Base-by-base conservation (phyloP, 176 grass and related monocot species). In the Pontederia crassipes region DNA sequence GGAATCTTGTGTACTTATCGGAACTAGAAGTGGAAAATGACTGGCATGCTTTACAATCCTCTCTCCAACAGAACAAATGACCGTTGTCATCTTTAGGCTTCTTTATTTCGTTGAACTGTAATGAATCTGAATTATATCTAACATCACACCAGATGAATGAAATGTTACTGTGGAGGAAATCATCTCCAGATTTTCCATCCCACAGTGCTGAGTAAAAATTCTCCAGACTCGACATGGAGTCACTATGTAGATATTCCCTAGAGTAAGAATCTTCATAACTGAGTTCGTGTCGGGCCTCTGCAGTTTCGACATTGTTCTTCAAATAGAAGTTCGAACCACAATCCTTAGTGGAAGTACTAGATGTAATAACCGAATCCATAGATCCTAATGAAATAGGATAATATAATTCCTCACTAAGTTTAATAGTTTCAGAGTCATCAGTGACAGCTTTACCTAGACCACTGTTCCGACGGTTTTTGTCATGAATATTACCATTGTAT, bases 141-240 rank as follows among this genome's bases (percentile, higher is more conserved):
- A 68, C 63, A 77, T 86, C 84, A 57, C 79, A 40, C 32, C 32
- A 89, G 29, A 59, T 66, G 72, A 83, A 49, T 75, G 93, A 98
- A 15, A 76, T 54, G 72, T 40, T 81, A 74, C 75, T 87, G 66
- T 85, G 68, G 54, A 73, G 59, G 49, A 75, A 62, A 85, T 79
- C 85, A 78, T 78, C 12, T 48, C 75, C 64, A 56, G 29, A 48
- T 56, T 85, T 86, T 67, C 61, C 82, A 74, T 73, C 71, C 70
- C 92, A 84, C 32, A 92, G 71, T 68, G 87, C 84, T 46, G 89
- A 80, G 62, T 84, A 88, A 79, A 92, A 59, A 83, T 92, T 72
- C 32, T 85, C 71, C 74, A 98, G 75, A 67, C 93, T 92, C 73
- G 93, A 91, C 61, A 92, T 72, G 9, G 93, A 98, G 76, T 92